Evolutionary conservation across 345 rosid species (phyloP).

Genomic region (Ailanthus altissimus): DNA sequence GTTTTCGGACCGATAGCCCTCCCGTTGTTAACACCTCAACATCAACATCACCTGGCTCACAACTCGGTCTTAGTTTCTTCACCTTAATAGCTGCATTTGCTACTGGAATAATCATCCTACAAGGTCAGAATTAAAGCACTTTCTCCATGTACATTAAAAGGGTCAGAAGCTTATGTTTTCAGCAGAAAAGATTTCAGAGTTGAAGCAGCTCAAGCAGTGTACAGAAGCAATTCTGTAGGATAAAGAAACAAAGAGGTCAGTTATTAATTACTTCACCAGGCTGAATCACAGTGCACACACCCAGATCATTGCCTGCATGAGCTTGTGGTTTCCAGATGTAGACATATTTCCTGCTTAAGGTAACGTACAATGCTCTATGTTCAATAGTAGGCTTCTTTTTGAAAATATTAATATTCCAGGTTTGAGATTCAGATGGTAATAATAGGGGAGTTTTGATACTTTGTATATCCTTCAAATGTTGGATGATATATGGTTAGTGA

Average conservation of each 20-base stretch:
- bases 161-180: not conserved
- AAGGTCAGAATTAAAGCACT: conserved; percentile 22
- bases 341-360: conserved; percentile 22
- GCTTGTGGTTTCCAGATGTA: conserved; percentile 22
- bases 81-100: conserved; percentile 33
- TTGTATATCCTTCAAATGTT: conserved; percentile 20
- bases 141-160: conserved; percentile 18
- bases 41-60: conserved; percentile 37
- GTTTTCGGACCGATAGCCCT: conserved; percentile 43
- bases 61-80: conserved; percentile 25
- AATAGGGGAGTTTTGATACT: conserved; percentile 14
- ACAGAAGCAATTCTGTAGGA: not conserved
- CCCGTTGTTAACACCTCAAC: conserved; percentile 35
- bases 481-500: conserved; percentile 2
- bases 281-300: not conserved
- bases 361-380: conserved; percentile 16
- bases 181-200: not conserved
- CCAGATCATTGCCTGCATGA: conserved; percentile 11
- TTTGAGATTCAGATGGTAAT: conserved; percentile 9
- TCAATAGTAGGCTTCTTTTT: conserved; percentile 14
- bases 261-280: not conserved
- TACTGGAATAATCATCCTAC: conserved; percentile 26
- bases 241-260: not conserved
- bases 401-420: not conserved
- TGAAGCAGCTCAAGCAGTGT: conserved; percentile 18